phyloP scores from a whole-genome alignment of 208 protist genomes.

The Leishmania major region DNA sequence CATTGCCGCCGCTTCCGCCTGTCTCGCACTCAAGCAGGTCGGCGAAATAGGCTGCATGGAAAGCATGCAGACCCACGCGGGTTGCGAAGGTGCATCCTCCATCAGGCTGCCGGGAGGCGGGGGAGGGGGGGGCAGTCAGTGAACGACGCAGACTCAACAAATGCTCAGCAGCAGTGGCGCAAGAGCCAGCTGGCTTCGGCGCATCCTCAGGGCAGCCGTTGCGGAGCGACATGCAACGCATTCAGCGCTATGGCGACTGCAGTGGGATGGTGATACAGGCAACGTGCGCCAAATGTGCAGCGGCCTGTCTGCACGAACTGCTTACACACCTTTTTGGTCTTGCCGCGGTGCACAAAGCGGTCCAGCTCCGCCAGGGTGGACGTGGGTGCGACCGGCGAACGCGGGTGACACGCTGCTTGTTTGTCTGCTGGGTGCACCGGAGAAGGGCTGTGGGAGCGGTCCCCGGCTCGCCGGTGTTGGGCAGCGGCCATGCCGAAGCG shows the following conservation, averaged over 20 bases:
- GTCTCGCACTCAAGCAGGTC: not conserved
- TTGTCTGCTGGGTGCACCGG: not conserved
- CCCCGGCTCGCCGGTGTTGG: not conserved
- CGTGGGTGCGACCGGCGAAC: not conserved
- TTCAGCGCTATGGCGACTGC: not conserved
- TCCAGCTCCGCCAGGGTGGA: slow-evolving; percentile 19
- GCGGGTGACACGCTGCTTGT: not conserved
- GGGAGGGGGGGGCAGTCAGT: not conserved
- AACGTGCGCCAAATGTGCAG: slow-evolving; percentile 78
- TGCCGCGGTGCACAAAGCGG: slow-evolving; percentile 20
- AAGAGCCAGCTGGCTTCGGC: not conserved
- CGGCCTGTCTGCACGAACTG: slow-evolving; percentile 56
- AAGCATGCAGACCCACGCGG: not conserved
- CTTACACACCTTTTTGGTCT: slow-evolving; percentile 60
- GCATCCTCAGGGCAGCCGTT: not conserved
- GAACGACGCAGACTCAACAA: not conserved
- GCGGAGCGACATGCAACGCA: not conserved
- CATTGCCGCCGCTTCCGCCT: not conserved
- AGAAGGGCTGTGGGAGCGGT: slow-evolving; percentile 3
- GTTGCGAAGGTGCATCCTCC: not conserved
- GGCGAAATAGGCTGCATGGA: not conserved
- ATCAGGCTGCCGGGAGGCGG: not conserved
- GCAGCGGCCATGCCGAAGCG: not conserved
- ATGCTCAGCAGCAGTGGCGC: not conserved
- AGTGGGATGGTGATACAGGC: slow-evolving; percentile 71